phyloP scores from a whole-genome alignment of 1,139 yeast species.

The Diutina ranongensis region DNA sequence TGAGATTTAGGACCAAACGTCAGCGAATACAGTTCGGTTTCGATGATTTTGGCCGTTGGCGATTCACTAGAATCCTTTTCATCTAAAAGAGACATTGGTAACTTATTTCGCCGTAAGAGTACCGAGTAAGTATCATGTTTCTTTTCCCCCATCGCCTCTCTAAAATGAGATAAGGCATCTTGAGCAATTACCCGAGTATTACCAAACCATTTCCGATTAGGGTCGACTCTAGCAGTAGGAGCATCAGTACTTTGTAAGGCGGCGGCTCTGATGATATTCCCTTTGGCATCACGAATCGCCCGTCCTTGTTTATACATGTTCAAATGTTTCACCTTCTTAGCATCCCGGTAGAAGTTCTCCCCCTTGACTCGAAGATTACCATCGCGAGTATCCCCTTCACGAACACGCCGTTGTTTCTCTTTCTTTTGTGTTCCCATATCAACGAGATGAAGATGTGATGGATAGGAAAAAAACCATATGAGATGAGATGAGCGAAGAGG shows the following conservation, averaged over 20 bases:
- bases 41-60: slow-evolving; percentile 72
- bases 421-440: slow-evolving; percentile 91
- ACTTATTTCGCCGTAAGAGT: slow-evolving; percentile 73
- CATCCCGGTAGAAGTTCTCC: slow-evolving; percentile 92
- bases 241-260: slow-evolving; percentile 78
- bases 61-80: slow-evolving; percentile 67
- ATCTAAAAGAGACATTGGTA: slow-evolving; percentile 90
- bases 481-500: slow-evolving; percentile 7
- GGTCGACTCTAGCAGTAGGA: slow-evolving; percentile 90
- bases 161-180: slow-evolving; percentile 86
- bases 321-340: slow-evolving; percentile 79
- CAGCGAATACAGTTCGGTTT: slow-evolving; percentile 71
- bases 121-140: slow-evolving; percentile 83
- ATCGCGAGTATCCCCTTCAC: slow-evolving; percentile 73
- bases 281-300: slow-evolving; percentile 76
- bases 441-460: neutral
- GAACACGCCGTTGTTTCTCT: slow-evolving; percentile 74
- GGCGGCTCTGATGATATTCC: slow-evolving; percentile 83
- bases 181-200: slow-evolving; percentile 96
- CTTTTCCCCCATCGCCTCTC: slow-evolving; percentile 88
- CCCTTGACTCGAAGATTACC: slow-evolving; percentile 93
- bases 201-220: slow-evolving; percentile 96
- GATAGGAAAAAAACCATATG: neutral
- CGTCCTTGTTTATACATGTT: slow-evolving; percentile 90
- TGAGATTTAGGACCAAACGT: slow-evolving; percentile 95